Conservation (phyloP, 306 rosid species). For the Vigna angularis region DNA sequence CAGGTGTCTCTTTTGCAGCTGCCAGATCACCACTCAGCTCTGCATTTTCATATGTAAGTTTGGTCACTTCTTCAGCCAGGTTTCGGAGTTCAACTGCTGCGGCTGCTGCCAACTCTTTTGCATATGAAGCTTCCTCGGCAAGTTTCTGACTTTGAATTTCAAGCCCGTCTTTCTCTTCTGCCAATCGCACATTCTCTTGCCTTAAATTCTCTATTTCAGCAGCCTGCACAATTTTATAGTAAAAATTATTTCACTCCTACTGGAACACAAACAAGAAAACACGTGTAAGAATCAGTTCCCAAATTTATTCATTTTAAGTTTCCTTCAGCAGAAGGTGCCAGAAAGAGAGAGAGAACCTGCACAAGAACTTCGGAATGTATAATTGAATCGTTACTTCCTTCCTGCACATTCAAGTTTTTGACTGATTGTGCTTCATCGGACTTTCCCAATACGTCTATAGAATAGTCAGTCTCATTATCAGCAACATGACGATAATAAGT, state of each 20-base stretch:
- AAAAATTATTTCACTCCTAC: slow-evolving; percentile 15
- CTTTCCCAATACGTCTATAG: slow-evolving; percentile 48
- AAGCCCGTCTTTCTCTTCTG: slow-evolving; percentile 79
- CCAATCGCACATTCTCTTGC: slow-evolving; percentile 73
- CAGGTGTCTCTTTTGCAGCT: slow-evolving; percentile 57
- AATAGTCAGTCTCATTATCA: slow-evolving; percentile 44
- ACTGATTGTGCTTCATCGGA: slow-evolving; percentile 52
- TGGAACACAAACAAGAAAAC: slow-evolving; percentile 22
- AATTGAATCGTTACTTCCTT: slow-evolving; percentile 50
- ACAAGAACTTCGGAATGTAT: slow-evolving; percentile 57
- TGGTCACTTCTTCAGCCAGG: slow-evolving; percentile 89
- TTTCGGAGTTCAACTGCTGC: slow-evolving; percentile 86
- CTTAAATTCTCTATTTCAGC: slow-evolving; percentile 78
- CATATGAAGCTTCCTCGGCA: slow-evolving; percentile 86
- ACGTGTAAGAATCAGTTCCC: background rate
- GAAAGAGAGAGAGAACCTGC: slow-evolving; percentile 58
- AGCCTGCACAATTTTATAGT: slow-evolving; percentile 55
- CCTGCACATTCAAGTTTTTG: slow-evolving; percentile 64
- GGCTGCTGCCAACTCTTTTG: slow-evolving; percentile 90
- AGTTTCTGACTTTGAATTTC: slow-evolving; percentile 77
- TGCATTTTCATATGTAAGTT: slow-evolving; percentile 77
- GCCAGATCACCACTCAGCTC: slow-evolving; percentile 67
- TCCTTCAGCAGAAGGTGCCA: slow-evolving; percentile 18
- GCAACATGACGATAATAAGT: slow-evolving; percentile 43
- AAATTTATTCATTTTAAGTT: slow-evolving; percentile 14